Base-by-base conservation (phyloP, 2,329 filamentous ascomycete species). In the Cladosporium sp. region DNA sequence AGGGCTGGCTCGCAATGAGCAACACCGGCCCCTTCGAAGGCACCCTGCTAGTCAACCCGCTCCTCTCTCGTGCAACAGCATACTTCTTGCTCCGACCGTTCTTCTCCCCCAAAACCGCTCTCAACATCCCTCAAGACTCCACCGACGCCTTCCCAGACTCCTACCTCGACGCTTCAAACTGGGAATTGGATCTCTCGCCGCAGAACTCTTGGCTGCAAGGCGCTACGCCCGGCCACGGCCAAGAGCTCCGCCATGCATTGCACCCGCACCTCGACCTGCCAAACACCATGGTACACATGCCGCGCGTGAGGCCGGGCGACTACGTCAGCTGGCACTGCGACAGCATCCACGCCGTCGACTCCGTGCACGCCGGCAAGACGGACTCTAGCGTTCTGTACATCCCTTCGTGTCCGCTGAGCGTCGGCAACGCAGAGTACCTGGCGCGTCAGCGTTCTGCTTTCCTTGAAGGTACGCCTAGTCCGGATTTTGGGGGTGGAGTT, bases 331-430 rank as follows among this genome's bases (percentile, higher is more conserved):
- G 92, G 92, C 92, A 96, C 75, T 94, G 91, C 75, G 73, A 74
- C 58, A 77, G 82, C 14, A 90, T 96, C 58, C 93, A 97, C 75
- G 87, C 92, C 0, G 93, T 97, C 0, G 93, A 97, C 79, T 89
- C 87, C 69, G 82, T 88, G 1, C 93, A 97, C 75, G 78, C 77
- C 1, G 94, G 93, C 1, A 82, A 79, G 1, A 77, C 81, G 0
- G 93, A 97, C 76, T 92, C 91, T 0, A 93, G 89, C 70, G 93
- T 97, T 0, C 74, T 97, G 66, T 97, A 97, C 73, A 96, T 97
- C 64, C 93, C 93, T 0, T 89, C 91, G 0, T 95, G 91, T 63
- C 93, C 93, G 0, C 83, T 92, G 32, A 96, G 92, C 0, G 86
- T 89, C 62, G 79, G 82, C 46, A 97, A 95, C 71, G 88, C 90